phyloP scores from a whole-genome alignment of 768 basidiomycete genomes.

The Leccinum disarticulatum region DNA sequence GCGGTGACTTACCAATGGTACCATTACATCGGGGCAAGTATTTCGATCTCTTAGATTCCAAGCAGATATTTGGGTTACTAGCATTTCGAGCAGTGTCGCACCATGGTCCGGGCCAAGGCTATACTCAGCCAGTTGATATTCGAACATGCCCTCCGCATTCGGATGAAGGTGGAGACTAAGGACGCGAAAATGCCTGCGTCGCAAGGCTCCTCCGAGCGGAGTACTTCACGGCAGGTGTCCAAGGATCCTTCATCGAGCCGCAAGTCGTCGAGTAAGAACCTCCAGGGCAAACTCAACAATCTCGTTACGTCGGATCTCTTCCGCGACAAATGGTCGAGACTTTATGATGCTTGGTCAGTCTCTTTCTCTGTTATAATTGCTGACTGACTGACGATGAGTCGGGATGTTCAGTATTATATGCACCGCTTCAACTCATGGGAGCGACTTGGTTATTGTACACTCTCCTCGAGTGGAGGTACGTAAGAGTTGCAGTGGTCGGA shows the following conservation, averaged over 20 bases:
- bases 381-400: background rate
- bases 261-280: background rate
- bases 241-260: background rate
- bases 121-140: slow-evolving; percentile 6
- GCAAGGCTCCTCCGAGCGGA: background rate
- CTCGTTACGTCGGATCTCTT: slow-evolving; percentile 1
- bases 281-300: slow-evolving; percentile 5
- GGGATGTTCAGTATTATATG: background rate
- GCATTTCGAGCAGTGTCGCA: background rate
- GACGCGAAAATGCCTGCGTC: background rate
- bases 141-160: slow-evolving; percentile 3
- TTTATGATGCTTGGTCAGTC: slow-evolving; percentile 1
- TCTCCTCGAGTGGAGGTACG: slow-evolving; percentile 5
- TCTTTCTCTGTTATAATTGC: too few species aligned
- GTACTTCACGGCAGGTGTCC: background rate
- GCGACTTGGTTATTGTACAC: slow-evolving; percentile 3
- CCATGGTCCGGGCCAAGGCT: slow-evolving; percentile 3
- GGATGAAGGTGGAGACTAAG: slow-evolving; percentile 1
- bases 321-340: slow-evolving; percentile 2
- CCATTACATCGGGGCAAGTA: background rate
- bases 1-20: slow-evolving; percentile 3
- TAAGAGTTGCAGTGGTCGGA: too few species aligned
- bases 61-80: background rate
- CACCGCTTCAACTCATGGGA: slow-evolving; percentile 1
- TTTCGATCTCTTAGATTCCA: background rate